These are phyloP conservation scores for Paraphoma sp. DNA, from an alignment of 2,329 filamentous ascomycete genomes.

Conservation along the genomic window DNA sequence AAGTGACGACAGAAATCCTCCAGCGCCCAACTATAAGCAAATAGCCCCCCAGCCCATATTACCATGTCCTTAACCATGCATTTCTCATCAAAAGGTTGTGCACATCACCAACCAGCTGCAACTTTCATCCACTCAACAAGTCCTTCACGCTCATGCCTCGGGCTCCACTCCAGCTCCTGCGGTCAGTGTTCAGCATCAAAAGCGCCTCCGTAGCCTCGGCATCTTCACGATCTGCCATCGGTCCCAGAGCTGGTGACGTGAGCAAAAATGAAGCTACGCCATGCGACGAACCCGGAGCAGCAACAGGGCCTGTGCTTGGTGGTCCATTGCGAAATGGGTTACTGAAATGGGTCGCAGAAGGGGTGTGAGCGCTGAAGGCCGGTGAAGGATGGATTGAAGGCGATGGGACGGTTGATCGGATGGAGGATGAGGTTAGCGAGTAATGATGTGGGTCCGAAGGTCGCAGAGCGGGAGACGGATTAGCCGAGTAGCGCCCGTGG, in stretches of 20 bases:
- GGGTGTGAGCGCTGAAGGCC: constrained; percentile 51
- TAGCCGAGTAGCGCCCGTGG: constrained; percentile 52
- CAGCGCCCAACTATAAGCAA: constrained; percentile 4
- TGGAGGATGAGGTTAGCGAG: constrained; percentile 51
- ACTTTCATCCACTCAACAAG: constrained; percentile 46
- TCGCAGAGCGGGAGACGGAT: constrained; percentile 48
- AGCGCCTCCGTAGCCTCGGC: constrained; percentile 86
- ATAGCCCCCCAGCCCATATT: constrained; percentile 5
- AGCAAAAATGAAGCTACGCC: constrained; percentile 35
- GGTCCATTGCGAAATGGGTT: constrained; percentile 38
- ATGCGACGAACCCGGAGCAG: constrained; percentile 32
- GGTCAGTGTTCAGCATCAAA: constrained; percentile 85
- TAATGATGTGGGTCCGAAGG: constrained; percentile 57
- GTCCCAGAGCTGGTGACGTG: constrained; percentile 45
- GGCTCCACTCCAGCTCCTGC: constrained; percentile 58
- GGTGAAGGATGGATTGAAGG: constrained; percentile 45
- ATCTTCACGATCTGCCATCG: constrained; percentile 50
- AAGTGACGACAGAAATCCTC: neutral
- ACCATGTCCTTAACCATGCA: neutral
- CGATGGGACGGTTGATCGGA: constrained; percentile 44
- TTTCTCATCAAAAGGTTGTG: neutral
- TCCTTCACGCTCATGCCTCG: constrained; percentile 57
- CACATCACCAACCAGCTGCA: neutral
- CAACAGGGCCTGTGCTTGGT: constrained; percentile 27
- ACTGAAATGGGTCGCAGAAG: constrained; percentile 35